Base-by-base conservation (phyloP, 1,284 basidiomycete species). In the Tilletiaria anomala region DNA sequence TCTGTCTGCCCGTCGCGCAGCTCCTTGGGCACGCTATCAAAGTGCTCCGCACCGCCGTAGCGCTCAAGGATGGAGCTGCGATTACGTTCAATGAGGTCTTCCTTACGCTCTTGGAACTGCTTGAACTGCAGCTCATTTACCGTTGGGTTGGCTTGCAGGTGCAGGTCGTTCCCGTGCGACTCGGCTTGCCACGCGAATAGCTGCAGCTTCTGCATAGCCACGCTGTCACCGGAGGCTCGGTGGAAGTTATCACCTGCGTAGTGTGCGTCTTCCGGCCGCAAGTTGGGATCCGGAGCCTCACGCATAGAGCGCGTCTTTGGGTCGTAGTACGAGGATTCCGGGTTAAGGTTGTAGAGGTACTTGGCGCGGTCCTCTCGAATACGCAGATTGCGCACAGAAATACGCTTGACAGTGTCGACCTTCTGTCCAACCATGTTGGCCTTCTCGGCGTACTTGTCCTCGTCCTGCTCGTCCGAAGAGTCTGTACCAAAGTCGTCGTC, bases 241-340 rank as follows among this genome's bases (percentile, higher is more conserved):
- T 80, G 73, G 70, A 94, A 97, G 70, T 97, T 96, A 70, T 99
- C 93, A 11, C 91, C 91, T 6, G 88, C 87, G 60, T 93, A 96
- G 60, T 74, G 74, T 26, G 87, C 79, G 22, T 96, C 91, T 69
- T 94, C 87, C 10, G 83, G 73, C 2, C 78, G 72, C 23, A 85
- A 72, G 53, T 79, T 77, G 55, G 77, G 78, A 12, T 80, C 58
- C 0, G 93, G 91, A 29, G 91, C 89, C 62, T 97, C 91, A 68
- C 93, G 83, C 93, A 99, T 99, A 3, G 91, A 93, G 53, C 93
- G 80, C 19, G 93, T 97, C 73, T 99, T 99, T 37, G 93, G 93
- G 64, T 99, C 93, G 66, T 99, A 99, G 73, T 97, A 93, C 10
- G 93, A 91, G 57, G 84, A 89, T 1, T 86, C 80, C 3, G 83